phyloP scores from a whole-genome alignment of 768 basidiomycete genomes.

The Phaffia australis region DNA sequence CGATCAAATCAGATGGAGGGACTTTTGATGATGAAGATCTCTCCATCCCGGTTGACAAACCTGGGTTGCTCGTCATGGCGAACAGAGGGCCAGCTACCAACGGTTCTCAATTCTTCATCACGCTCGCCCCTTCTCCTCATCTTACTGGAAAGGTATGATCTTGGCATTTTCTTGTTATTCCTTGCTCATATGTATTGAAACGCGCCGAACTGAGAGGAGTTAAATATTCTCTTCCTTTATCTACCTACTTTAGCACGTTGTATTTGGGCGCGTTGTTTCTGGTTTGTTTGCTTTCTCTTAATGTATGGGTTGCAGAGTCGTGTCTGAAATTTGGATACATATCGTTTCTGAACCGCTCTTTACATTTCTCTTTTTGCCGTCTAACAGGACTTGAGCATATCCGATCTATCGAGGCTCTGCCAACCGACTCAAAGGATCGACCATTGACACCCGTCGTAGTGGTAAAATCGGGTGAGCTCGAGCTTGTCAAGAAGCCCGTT shows the following conservation, averaged over 20 bases:
- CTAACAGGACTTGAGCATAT: constrained; percentile 42
- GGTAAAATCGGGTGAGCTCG: constrained; percentile 72
- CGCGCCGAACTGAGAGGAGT: neutral
- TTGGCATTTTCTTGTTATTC: too few species aligned
- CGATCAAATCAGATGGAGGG: constrained; percentile 40
- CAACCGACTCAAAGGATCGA: constrained; percentile 63
- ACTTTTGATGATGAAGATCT: constrained; percentile 65
- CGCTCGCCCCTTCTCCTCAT: constrained; percentile 20
- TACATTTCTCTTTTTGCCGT: neutral
- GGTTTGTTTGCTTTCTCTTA: neutral
- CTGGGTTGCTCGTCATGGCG: constrained; percentile 67
- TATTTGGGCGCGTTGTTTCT: constrained; percentile 25
- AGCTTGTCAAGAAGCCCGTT: constrained; percentile 46
- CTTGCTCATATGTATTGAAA: too few species aligned
- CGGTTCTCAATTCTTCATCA: constrained; percentile 56
- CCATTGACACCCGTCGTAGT: constrained; percentile 59
- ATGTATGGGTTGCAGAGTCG: neutral
- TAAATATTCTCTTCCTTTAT: neutral
- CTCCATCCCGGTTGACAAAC: constrained; percentile 8
- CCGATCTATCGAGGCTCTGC: constrained; percentile 51
- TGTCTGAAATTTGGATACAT: neutral
- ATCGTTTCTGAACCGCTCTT: neutral
- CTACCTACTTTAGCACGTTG: constrained; percentile 12
- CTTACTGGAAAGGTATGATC: constrained; percentile 23
- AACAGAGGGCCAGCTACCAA: constrained; percentile 66